Conservation (phyloP, 345 rosid species). For the Kandelia obovata region DNA sequence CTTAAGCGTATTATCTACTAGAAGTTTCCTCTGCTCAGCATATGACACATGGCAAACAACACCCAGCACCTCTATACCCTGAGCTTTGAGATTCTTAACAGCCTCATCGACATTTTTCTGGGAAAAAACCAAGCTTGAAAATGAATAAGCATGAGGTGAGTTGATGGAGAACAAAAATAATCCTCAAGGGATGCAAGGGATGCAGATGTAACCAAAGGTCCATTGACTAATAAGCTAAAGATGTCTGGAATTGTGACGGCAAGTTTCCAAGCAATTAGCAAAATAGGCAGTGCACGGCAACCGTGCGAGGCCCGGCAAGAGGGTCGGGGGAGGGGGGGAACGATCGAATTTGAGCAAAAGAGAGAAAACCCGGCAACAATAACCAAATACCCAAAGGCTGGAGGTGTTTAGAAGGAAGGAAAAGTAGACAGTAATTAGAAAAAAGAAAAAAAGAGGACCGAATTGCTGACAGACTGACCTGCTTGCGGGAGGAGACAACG, state of each 20-base stretch:
- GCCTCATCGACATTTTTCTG: constrained; percentile 89
- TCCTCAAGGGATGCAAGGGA: no score
- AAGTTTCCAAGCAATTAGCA: no score
- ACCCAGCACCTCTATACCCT: constrained; percentile 71
- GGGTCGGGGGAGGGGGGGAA: no score
- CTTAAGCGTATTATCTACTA: constrained; percentile 60
- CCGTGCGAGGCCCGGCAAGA: no score
- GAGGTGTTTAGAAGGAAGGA: neutral
- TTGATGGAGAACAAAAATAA: no score
- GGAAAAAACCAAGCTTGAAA: neutral
- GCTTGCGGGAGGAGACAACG: constrained; percentile 67
- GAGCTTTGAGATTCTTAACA: constrained; percentile 54
- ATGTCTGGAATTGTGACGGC: no score
- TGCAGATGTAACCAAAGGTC: no score
- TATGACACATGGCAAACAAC: constrained; percentile 87
- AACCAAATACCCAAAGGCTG: neutral
- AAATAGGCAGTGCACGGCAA: no score
- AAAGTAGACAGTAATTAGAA: neutral
- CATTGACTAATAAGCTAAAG: no score
- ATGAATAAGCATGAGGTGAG: no score
- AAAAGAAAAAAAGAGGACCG: neutral
- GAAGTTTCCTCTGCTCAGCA: constrained; percentile 68
- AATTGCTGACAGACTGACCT: constrained; percentile 33
- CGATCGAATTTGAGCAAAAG: no score
- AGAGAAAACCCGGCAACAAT: neutral